Conservation (phyloP, 805 yeast genomes). For the Maudiozyma saulgeensis region DNA sequence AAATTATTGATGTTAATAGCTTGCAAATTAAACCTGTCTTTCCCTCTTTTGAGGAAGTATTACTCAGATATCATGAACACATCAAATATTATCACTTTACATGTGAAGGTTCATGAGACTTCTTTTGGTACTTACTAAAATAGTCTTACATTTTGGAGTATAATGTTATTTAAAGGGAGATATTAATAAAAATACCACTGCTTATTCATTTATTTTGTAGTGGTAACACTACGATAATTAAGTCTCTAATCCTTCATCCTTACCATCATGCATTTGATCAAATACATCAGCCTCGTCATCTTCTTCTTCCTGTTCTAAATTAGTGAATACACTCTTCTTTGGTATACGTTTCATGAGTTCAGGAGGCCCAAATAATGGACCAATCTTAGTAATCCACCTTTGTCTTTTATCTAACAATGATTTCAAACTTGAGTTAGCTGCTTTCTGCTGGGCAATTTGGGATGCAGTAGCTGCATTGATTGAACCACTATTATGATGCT, state of each 20-base stretch:
- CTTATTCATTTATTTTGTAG: not conserved
- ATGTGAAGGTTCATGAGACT: too few relatives aligned
- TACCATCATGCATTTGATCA: constrained; percentile 19
- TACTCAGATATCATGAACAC: too few relatives aligned
- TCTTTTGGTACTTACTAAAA: too few relatives aligned
- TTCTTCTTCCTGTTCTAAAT: constrained; percentile 31
- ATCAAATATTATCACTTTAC: too few relatives aligned
- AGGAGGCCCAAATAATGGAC: constrained; percentile 64
- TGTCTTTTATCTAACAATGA: constrained; percentile 75
- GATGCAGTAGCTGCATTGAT: constrained; percentile 24
- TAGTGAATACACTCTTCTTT: constrained; percentile 43
- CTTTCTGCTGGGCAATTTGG: constrained; percentile 48
- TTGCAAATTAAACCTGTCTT: too few relatives aligned
- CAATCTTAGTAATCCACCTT: constrained; percentile 85
- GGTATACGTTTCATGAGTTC: constrained; percentile 75
- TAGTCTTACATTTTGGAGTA: not conserved
- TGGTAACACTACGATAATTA: not conserved
- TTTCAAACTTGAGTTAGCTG: constrained; percentile 67
- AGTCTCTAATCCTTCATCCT: constrained; percentile 23
- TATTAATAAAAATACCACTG: not conserved
- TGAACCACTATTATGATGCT: constrained; percentile 10
- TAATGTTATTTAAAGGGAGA: not conserved
- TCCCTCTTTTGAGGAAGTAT: too few relatives aligned
- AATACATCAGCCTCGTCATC: constrained; percentile 17
- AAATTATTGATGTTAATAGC: too few relatives aligned